Percentiles rank a stretch among this genome's conserved stretches.
phyloP scores from a whole-genome alignment of 176 grass and related monocot genomes.

The Musa beccarii region DNA sequence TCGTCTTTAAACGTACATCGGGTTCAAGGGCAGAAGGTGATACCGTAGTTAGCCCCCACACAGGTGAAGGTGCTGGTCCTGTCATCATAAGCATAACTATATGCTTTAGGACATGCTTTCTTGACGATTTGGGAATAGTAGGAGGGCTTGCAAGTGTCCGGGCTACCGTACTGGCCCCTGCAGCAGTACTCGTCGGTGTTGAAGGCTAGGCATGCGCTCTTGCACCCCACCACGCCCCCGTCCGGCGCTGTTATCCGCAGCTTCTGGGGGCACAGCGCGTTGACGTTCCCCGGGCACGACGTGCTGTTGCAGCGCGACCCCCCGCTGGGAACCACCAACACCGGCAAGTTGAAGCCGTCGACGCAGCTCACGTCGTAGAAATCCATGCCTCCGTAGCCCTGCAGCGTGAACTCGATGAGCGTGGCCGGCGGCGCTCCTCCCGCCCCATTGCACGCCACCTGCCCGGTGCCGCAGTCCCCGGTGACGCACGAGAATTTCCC shows the following conservation, averaged over 20 bases:
- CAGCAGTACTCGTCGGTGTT: conserved; percentile 43
- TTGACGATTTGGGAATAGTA: conserved; percentile 44
- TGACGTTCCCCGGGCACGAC: conserved; percentile 32
- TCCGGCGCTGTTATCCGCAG: conserved; percentile 4
- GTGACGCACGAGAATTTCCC: conserved; percentile 38
- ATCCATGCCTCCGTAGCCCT: conserved; percentile 17
- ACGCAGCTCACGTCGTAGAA: conserved; percentile 64
- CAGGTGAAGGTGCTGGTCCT: conserved; percentile 48
- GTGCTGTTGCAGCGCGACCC: background rate
- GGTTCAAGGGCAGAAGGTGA: conserved; percentile 35
- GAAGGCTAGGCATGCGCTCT: conserved; percentile 63
- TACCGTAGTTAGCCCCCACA: conserved; percentile 6
- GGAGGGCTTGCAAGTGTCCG: conserved; percentile 27
- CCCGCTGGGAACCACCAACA: conserved; percentile 18
- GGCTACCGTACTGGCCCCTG: conserved; percentile 22
- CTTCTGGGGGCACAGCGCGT: conserved; percentile 35
- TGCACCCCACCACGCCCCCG: conserved; percentile 28
- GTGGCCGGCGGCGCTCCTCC: conserved; percentile 38
- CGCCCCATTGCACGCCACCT: conserved; percentile 31
- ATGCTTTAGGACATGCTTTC: conserved; percentile 43
- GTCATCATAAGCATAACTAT: conserved; percentile 60
- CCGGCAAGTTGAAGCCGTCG: conserved; percentile 53
- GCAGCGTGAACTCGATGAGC: conserved; percentile 46
- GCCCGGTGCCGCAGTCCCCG: conserved; percentile 43
- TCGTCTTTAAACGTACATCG: too few relatives aligned